Percentiles rank a stretch among this genome's conserved stretches.
Conservation (phyloP, 73 alveolate genomes). For the Tetrahymena thermophila region DNA sequence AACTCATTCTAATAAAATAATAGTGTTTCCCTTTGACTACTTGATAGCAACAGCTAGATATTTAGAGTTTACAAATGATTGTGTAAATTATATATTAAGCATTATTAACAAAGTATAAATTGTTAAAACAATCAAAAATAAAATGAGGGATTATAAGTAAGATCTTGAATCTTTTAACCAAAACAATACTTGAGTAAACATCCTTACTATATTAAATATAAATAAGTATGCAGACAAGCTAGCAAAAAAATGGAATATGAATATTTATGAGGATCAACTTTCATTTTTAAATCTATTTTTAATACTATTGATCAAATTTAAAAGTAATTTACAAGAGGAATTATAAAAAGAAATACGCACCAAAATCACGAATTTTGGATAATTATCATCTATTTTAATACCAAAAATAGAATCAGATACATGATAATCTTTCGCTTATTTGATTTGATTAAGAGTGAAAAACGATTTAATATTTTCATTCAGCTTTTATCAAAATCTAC, state of each 20-base stretch:
- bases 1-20: too few relatives aligned
- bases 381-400: background rate
- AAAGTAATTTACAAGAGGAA: background rate
- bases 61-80: background rate
- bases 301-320: background rate
- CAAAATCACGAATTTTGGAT: background rate
- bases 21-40: background rate
- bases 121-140: background rate
- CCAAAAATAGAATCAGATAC: background rate
- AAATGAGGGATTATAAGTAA: background rate
- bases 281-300: background rate
- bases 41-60: background rate
- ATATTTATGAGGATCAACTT: background rate
- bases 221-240: background rate
- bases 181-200: background rate
- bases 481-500: background rate
- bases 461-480: background rate
- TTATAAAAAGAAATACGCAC: background rate
- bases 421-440: background rate
- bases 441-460: background rate
- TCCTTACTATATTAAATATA: background rate
- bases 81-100: background rate
- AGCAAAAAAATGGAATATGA: background rate
- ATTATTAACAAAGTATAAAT: background rate
- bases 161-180: background rate